Percentiles rank a stretch among this genome's conserved stretches.
Conservation (phyloP, 2,329 filamentous ascomycete species). For the Chaetomium globosum region DNA sequence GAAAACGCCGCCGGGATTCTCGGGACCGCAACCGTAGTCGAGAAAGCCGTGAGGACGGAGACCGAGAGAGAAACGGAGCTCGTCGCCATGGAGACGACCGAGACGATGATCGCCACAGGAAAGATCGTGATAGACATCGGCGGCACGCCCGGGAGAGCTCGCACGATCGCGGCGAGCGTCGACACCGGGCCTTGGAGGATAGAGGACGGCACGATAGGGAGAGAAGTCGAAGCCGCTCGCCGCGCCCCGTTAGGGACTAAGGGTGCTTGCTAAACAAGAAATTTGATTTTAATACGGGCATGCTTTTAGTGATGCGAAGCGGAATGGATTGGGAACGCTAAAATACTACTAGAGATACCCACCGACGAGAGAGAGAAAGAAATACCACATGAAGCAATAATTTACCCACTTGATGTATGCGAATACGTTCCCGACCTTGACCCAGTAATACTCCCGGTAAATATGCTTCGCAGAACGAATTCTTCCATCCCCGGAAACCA, state of each 20-base stretch:
- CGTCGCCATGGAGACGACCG: constrained; percentile 35
- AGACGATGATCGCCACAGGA: constrained; percentile 31
- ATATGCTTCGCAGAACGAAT: neutral
- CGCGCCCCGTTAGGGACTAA: constrained; percentile 40
- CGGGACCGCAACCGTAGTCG: constrained; percentile 25
- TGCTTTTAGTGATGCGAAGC: neutral
- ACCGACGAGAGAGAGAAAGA: constrained; percentile 14
- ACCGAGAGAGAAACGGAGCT: constrained; percentile 35
- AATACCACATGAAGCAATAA: constrained; percentile 10
- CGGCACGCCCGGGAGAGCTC: constrained; percentile 40
- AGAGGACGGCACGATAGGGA: constrained; percentile 36
- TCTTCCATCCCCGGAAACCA: neutral
- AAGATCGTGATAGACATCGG: constrained; percentile 40
- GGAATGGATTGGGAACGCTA: neutral
- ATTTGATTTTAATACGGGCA: neutral
- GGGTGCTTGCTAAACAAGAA: neutral
- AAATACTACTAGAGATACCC: constrained; percentile 31
- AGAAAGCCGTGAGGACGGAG: constrained; percentile 27
- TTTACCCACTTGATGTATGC: constrained; percentile 17
- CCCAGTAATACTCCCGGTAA: neutral
- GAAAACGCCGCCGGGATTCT: constrained; percentile 21
- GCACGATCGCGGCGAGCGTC: constrained; percentile 35
- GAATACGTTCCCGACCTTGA: constrained; percentile 11
- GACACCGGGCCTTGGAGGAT: constrained; percentile 39
- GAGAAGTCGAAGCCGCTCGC: constrained; percentile 51